Evolutionary conservation across 2,329 filamentous ascomycete species (phyloP).

Genomic region (Phoma sp.): DNA sequence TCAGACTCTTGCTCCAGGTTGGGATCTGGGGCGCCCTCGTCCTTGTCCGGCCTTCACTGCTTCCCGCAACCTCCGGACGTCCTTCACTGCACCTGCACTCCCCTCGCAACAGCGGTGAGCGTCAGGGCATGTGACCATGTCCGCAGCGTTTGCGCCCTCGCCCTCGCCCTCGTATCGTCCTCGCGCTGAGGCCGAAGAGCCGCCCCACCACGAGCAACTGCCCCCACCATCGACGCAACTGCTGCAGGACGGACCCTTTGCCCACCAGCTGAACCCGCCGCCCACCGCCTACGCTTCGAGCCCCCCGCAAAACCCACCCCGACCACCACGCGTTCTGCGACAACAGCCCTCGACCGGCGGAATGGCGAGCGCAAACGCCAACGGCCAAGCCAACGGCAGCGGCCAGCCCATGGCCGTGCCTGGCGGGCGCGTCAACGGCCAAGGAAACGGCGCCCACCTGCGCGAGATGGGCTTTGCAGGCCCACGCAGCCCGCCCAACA

Average conservation of each 20-base stretch:
- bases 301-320: conserved; percentile 32
- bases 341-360: conserved; percentile 34
- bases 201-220: conserved; percentile 37
- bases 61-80: not conserved
- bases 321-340: conserved; percentile 41
- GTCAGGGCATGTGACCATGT: conserved; percentile 1
- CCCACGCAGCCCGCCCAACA: conserved; percentile 56
- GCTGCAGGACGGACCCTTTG: conserved; percentile 7
- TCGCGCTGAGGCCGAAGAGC: conserved; percentile 25
- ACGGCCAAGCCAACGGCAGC: conserved; percentile 38
- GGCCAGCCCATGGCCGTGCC: conserved; percentile 46
- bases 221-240: conserved; percentile 29
- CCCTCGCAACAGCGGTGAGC: not conserved
- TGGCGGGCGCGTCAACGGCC: conserved; percentile 40
- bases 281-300: conserved; percentile 21
- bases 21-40: not conserved
- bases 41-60: not conserved
- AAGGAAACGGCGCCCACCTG: conserved; percentile 41
- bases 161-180: conserved; percentile 20
- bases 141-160: conserved; percentile 35
- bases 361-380: conserved; percentile 45
- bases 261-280: conserved; percentile 20
- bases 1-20: conserved; percentile 25
- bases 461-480: conserved; percentile 49
- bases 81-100: not conserved